Evolutionary conservation across 306 rosid species (phyloP).

Genomic region (Quercus dentata): DNA sequence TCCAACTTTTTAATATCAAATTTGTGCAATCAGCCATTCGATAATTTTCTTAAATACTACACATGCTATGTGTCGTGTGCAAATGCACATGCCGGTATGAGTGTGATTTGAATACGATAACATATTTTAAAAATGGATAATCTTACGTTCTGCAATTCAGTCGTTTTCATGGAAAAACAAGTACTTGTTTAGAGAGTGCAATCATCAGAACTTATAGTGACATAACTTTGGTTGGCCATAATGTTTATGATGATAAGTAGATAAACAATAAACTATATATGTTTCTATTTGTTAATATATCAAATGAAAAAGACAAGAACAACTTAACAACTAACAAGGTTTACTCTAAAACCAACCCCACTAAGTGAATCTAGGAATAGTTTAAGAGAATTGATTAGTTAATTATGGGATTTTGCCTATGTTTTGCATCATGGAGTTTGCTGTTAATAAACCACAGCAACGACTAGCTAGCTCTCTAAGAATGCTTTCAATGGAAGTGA

Average conservation of each 20-base stretch:
- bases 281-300: neutral
- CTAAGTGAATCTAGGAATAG: neutral
- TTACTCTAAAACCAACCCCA: neutral
- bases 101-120: neutral
- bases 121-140: neutral
- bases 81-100: slow-evolving; percentile 11
- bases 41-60: neutral
- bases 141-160: neutral
- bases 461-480: no score
- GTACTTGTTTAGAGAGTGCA: neutral
- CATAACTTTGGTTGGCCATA: neutral
- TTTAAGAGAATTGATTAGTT: no score
- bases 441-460: no score
- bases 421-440: no score
- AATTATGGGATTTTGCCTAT: no score
- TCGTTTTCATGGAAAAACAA: neutral
- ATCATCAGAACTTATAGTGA: neutral
- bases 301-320: neutral
- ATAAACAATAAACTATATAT: neutral
- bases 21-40: neutral
- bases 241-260: no score
- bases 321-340: neutral
- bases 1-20: neutral
- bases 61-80: neutral
- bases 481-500: no score